phyloP scores from a whole-genome alignment of 1,284 basidiomycete species.

The Erythrobasidium hasegawianum region DNA sequence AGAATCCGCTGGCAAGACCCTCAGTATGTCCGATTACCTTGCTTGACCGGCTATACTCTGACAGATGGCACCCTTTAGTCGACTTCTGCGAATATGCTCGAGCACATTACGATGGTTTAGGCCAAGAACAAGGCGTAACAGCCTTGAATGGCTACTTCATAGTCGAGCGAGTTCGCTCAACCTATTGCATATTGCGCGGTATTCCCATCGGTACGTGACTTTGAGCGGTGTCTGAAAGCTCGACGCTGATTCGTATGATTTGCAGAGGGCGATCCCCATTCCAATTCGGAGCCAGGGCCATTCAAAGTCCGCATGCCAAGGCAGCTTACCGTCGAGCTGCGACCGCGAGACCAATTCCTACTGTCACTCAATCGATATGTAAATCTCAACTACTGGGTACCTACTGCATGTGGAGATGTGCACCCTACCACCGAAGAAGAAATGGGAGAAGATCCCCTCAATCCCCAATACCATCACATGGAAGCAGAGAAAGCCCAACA shows the following conservation, averaged over 20 bases:
- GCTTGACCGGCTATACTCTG: too few species aligned
- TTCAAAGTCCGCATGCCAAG: conserved; percentile 36
- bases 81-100: conserved; percentile 33
- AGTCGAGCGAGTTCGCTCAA: conserved; percentile 25
- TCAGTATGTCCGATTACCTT: conserved; percentile 8
- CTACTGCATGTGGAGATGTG: conserved; percentile 32
- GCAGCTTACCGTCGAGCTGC: conserved; percentile 22
- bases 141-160: conserved; percentile 33
- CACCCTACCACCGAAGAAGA: conserved; percentile 33
- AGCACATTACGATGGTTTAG: conserved; percentile 27
- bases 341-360: conserved; percentile 31
- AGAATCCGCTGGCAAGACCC: conserved; percentile 26
- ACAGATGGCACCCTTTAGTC: neutral
- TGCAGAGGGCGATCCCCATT: conserved; percentile 34
- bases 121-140: conserved; percentile 29
- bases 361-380: conserved; percentile 32
- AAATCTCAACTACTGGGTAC: conserved; percentile 33
- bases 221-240: neutral
- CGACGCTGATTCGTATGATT: neutral
- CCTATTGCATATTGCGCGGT: conserved; percentile 26
- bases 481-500: conserved; percentile 33
- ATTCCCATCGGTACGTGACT: conserved; percentile 25
- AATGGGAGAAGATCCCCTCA: conserved; percentile 27
- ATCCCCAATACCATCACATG: conserved; percentile 33
- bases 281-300: conserved; percentile 30